These are phyloP conservation scores for Xenosphaeropsis pyriputrescens DNA, from an alignment of 2,329 filamentous ascomycete species.

Conservation along the genomic window DNA sequence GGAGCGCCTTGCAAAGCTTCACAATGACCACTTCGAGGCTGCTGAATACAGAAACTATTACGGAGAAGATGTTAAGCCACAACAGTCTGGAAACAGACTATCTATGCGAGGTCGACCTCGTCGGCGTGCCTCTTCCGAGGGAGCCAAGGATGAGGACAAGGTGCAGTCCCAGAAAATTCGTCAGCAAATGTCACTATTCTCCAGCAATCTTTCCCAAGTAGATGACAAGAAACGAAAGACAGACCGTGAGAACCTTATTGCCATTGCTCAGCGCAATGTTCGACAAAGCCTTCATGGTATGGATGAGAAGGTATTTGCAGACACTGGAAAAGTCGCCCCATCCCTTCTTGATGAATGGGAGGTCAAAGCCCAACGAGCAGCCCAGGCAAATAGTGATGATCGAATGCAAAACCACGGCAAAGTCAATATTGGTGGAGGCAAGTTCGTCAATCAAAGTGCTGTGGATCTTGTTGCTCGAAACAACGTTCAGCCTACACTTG, in stretches of 20 bases:
- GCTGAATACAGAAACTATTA: slow-evolving; percentile 66
- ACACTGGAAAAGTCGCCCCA: slow-evolving; percentile 61
- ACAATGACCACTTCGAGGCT: slow-evolving; percentile 50
- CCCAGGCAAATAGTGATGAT: slow-evolving; percentile 46
- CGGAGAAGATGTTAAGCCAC: slow-evolving; percentile 27
- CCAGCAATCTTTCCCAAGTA: slow-evolving; percentile 48
- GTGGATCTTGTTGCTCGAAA: slow-evolving; percentile 67
- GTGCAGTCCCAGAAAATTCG: slow-evolving; percentile 59
- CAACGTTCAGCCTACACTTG: slow-evolving; percentile 67
- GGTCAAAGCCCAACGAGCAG: slow-evolving; percentile 54
- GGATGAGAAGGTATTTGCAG: slow-evolving; percentile 64
- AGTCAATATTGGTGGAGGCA: slow-evolving; percentile 64
- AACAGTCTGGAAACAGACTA: slow-evolving; percentile 30
- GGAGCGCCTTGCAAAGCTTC: slow-evolving; percentile 67
- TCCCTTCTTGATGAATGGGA: slow-evolving; percentile 67
- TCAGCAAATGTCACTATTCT: slow-evolving; percentile 67
- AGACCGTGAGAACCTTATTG: slow-evolving; percentile 63
- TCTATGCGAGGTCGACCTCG: slow-evolving; percentile 40
- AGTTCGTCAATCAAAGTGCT: slow-evolving; percentile 62
- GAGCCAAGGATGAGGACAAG: slow-evolving; percentile 33
- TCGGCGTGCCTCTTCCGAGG: slow-evolving; percentile 53
- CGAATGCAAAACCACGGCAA: slow-evolving; percentile 42
- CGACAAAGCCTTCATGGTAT: slow-evolving; percentile 62
- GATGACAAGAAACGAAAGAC: slow-evolving; percentile 60
- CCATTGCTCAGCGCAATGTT: slow-evolving; percentile 77